Evolutionary conservation across 352 stramenopile genomes (phyloP), one percentile per base, ranked within the genome.

Genomic region (Pythium scleroteichum): DNA sequence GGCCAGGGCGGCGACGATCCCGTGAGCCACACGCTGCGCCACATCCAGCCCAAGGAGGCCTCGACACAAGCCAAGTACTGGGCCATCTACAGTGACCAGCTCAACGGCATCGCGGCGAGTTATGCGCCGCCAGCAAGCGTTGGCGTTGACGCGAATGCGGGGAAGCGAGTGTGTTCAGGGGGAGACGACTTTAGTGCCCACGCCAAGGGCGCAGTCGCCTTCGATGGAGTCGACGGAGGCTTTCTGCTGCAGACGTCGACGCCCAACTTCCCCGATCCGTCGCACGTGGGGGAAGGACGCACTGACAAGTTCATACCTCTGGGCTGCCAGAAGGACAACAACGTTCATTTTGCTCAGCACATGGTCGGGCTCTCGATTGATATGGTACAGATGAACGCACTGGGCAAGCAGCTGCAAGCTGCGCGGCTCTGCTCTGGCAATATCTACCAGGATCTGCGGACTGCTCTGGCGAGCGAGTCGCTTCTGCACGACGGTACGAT

Each of bases 171-270:
- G 22, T 94, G 84, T 53, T 69, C 68, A 14, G 82, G 78, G 10
- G 65, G 69, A 10, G 71, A 83, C 48, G 4, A 57, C 8, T 94
- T 94, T 55, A 92, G 69, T 54, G 84, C 84, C 1, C 84, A 94
- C 38, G 82, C 81, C 13, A 94, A 94, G 57, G 84, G 84, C 19
- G 73, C 79, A 0, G 72, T 90, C 2, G 79, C 64, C 8, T 92
- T 90, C 44, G 53, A 76, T n/a, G 26, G 41, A 0, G 24, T 50
- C 10, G 72, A 46, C 20, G 84, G 82, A 3, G 84, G 84, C 17
- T 87, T 90, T 59, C 82, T 84, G 41, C 45, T 94, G 38, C 84
- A 94, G 65, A 85, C 82, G 16, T 92, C 84, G 23, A 94, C 84
- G 49, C 84, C 84, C 1, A 84, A 85, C 50, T 94, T 87, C 55